These are phyloP conservation scores for Pyrenophora seminiperda DNA, from an alignment of 2,329 filamentous ascomycete genomes.

Conservation along the genomic window DNA sequence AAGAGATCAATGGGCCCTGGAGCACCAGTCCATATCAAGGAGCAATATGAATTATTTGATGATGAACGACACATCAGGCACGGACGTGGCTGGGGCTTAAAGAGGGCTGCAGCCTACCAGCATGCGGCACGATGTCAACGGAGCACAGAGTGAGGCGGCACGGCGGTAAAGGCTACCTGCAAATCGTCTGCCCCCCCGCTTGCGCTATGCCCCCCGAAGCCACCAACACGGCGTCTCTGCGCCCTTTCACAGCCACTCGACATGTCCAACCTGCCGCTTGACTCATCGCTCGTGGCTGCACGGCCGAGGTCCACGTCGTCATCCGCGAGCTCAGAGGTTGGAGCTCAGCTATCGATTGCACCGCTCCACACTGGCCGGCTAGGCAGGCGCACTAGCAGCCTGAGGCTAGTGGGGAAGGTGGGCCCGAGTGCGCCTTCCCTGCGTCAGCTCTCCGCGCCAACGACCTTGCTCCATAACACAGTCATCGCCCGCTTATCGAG, in stretches of 20 bases:
- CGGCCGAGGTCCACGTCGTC: slow-evolving; percentile 3
- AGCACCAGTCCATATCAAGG: neutral
- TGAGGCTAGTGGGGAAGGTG: slow-evolving; percentile 24
- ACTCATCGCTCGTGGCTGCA: slow-evolving; percentile 21
- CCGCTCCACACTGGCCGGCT: slow-evolving; percentile 20
- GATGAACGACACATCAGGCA: slow-evolving; percentile 10
- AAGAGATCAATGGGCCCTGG: neutral
- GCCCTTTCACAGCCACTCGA: slow-evolving; percentile 16
- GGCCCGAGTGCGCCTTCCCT: slow-evolving; percentile 29
- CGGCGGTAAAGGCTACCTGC: slow-evolving; percentile 32
- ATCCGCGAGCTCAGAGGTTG: slow-evolving; percentile 1
- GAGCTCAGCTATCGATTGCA: slow-evolving; percentile 24
- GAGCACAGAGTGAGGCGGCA: slow-evolving; percentile 33
- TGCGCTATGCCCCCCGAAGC: slow-evolving; percentile 19
- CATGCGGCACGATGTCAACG: slow-evolving; percentile 19
- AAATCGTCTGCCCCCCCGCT: slow-evolving; percentile 21
- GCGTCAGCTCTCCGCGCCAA: slow-evolving; percentile 25
- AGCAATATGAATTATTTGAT: neutral
- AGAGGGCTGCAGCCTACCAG: slow-evolving; percentile 30
- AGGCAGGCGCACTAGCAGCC: slow-evolving; percentile 25
- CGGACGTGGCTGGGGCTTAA: slow-evolving; percentile 32
- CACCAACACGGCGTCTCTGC: slow-evolving; percentile 13
- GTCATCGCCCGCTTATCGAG: neutral
- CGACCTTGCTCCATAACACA: slow-evolving; percentile 19
- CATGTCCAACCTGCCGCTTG: neutral